Evolutionary conservation across 345 rosid genomes (phyloP).

Genomic region (Acer negundo): DNA sequence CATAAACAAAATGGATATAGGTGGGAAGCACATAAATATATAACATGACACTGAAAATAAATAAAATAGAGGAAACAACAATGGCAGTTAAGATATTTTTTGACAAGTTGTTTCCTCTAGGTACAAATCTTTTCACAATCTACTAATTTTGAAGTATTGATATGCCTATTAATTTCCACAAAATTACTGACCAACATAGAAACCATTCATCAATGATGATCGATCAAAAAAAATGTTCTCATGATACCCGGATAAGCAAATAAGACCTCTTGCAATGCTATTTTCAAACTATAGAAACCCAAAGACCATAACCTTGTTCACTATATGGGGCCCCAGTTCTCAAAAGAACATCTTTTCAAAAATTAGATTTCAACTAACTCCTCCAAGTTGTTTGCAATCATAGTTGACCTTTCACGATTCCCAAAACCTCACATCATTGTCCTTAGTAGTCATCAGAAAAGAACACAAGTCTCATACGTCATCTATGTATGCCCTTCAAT

Average conservation of each 20-base stretch:
- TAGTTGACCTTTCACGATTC: not conserved
- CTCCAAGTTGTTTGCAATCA: not conserved
- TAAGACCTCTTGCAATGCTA: not conserved
- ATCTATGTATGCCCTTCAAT: not conserved
- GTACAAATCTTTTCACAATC: not conserved
- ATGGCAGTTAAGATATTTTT: not conserved
- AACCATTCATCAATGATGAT: not conserved
- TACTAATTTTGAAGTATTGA: not conserved
- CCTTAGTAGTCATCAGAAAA: not conserved
- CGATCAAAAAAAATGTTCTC: not conserved
- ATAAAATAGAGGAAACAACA: not conserved
- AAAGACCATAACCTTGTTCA: not conserved
- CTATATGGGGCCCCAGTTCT: not conserved
- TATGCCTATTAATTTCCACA: not conserved
- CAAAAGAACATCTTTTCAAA: not conserved
- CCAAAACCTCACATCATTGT: not conserved
- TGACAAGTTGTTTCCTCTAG: not conserved
- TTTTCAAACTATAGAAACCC: not conserved
- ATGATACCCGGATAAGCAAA: not conserved
- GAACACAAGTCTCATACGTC: no score
- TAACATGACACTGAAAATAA: not conserved
- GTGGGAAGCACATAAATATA: not conserved
- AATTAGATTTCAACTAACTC: not conserved
- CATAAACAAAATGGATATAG: slow-evolving; percentile 15
- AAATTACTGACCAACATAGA: not conserved